Percentiles rank a stretch among this genome's conserved stretches.
Conservation (phyloP, 2,329 filamentous ascomycete genomes). For the Sporothrix mexicana region DNA sequence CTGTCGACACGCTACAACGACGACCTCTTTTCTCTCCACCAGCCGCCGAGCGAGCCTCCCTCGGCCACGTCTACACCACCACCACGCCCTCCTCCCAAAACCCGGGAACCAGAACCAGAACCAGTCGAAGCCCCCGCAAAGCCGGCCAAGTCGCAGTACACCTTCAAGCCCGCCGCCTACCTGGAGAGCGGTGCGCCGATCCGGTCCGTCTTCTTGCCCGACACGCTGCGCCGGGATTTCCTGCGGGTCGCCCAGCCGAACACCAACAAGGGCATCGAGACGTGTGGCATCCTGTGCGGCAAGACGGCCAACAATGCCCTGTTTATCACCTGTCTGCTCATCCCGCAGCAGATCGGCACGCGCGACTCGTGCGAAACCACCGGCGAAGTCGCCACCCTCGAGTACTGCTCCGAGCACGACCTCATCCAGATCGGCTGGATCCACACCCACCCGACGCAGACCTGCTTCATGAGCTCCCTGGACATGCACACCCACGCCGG, state of each 20-base stretch:
- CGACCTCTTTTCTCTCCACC: slow-evolving; percentile 27
- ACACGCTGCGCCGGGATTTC: slow-evolving; percentile 74
- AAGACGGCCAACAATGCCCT: slow-evolving; percentile 90
- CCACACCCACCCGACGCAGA: slow-evolving; percentile 94
- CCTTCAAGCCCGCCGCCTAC: slow-evolving; percentile 83
- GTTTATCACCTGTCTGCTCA: slow-evolving; percentile 85
- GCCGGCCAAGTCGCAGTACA: slow-evolving; percentile 63
- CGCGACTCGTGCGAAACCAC: slow-evolving; percentile 94
- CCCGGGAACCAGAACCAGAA: neutral
- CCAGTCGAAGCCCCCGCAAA: slow-evolving; percentile 25
- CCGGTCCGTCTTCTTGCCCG: slow-evolving; percentile 85
- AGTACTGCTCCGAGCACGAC: slow-evolving; percentile 85
- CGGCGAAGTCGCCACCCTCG: slow-evolving; percentile 82
- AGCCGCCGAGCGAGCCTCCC: slow-evolving; percentile 8
- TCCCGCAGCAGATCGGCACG: slow-evolving; percentile 88
- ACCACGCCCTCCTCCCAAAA: slow-evolving; percentile 39
- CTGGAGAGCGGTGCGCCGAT: slow-evolving; percentile 88
- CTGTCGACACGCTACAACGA: slow-evolving; percentile 11
- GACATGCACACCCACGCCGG: slow-evolving; percentile 93
- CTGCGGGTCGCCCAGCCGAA: slow-evolving; percentile 76
- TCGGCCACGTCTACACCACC: slow-evolving; percentile 6
- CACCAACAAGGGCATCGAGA: slow-evolving; percentile 83
- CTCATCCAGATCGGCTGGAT: slow-evolving; percentile 94
- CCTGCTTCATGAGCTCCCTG: slow-evolving; percentile 95
- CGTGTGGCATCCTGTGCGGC: slow-evolving; percentile 92